Evolutionary conservation across 2,329 filamentous ascomycete species (phyloP), one percentile per base, ranked within the genome.

Genomic region (Myrmaecium sp.): DNA sequence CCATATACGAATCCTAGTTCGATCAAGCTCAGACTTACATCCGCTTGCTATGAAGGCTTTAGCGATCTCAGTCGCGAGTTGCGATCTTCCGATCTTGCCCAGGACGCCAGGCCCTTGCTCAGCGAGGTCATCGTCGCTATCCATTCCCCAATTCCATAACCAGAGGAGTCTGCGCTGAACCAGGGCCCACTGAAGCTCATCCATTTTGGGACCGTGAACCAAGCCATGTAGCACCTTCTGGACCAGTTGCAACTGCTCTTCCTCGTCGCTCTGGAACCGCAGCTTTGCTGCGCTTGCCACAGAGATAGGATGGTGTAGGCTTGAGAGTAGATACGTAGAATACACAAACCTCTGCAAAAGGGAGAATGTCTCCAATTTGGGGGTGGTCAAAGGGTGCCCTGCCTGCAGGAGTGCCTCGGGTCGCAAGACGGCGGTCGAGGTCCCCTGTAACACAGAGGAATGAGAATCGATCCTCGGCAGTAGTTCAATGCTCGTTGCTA

Each of bases 131-230:
- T 51, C 51, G 25, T 52, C 43, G 9, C 36, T 52, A 32, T 65
- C 58, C 14, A 61, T 59, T 17, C 73, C 73, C 78, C 78, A 84
- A 40, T 66, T 64, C 42, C 72, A 69, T 16, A 86, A 57, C 79
- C 79, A 86, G 4, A 82, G 44, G 6, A 84, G 49, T 38, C 74
- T 70, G 21, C 64, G 64, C 30, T 77, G 63, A 8, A 66, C 62
- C 28, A 55, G 58, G 14, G 60, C 53, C 74, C 74, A 79, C 33
- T 66, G 5, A 4, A 26, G 69, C 17, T 60, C 60, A 32, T 79
- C 72, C 18, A 60, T 63, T 33, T 64, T 69, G 2, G 64, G 54
- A 8, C 58, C 57, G 29, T 59, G 60, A 25, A 49, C 52, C 13
- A 74, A 41, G 3, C 54, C 51, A 33, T 65, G 62, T 27, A 81